These are phyloP conservation scores for Gonium pectorale DNA, from an alignment of 139 green algal species.

Conservation along the genomic window DNA sequence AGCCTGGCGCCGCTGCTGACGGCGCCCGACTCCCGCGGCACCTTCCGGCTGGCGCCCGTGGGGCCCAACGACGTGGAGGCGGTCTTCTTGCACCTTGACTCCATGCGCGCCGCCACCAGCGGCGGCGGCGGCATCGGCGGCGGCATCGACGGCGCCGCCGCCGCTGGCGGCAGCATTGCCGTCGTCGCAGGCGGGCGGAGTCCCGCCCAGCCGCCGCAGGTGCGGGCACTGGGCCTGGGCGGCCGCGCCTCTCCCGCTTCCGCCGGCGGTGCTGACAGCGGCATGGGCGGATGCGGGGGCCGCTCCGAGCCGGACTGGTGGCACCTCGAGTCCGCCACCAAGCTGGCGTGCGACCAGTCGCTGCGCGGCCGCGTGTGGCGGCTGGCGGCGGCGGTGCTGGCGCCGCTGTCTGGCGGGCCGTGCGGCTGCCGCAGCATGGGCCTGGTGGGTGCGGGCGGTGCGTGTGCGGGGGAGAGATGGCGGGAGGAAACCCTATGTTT, in stretches of 20 bases:
- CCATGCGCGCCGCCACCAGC: neutral
- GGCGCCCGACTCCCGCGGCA: neutral
- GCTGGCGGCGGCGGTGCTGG: neutral
- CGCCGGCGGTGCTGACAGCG: neutral
- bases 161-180: too few relatives aligned
- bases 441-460: neutral
- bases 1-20: neutral
- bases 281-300: neutral
- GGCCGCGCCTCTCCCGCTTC: too few relatives aligned
- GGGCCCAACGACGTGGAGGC: neutral
- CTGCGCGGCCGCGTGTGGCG: neutral
- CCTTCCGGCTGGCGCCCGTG: neutral
- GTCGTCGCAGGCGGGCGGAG: too few relatives aligned
- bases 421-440: neutral
- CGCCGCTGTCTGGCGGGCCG: neutral
- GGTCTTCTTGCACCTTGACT: neutral
- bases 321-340: neutral
- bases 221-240: too few relatives aligned
- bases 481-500: neutral
- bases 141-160: too few relatives aligned
- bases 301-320: neutral
- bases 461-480: neutral
- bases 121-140: neutral
- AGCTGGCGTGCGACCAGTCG: neutral
- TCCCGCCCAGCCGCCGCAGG: neutral